Evolutionary conservation across 306 rosid species (phyloP), one percentile per base, ranked within the genome.

Genomic region (Cucurbita maxima): DNA sequence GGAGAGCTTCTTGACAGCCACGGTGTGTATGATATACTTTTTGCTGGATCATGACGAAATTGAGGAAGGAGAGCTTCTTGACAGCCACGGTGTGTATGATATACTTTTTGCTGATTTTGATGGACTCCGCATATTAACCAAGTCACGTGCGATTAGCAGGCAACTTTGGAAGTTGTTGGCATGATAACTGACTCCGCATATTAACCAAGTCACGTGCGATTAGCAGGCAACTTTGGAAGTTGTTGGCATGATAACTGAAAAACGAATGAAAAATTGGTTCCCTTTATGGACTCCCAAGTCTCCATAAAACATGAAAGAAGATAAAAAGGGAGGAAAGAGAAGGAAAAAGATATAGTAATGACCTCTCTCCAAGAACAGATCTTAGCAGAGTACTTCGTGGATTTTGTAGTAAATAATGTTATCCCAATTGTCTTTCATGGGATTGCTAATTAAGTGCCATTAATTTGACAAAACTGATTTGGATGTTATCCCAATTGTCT

Each of bases 41-140:
- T 53, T 53, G 9, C 50, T 72, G 72, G n/a, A n/a, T n/a, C n/a
- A n/a, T n/a, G n/a, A n/a, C 58, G 99, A 94, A 81, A 82, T 94
- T 41, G 99, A 94, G 82, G 99, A 94, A 78, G 99, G 99, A 71
- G 99, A 94, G 80, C 96, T 94, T 79, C 99, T 90, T 18, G 97
- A 89, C 76, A 91, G 92, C 84, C 97, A 91, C 69, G 99, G 99
- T 91, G 82, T 83, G 96, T 72, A 52, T 52, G 34, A 37, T 53
- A 36, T 51, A 53, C 50, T 53, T 51, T 6, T 53, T 53, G 9
- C 50, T 72, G 72, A 47, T 69, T 63, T n/a, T 16, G 45, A 38
- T 69, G 44, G 44, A 69, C 19, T 19, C 10, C 7, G 7, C 55
- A 43, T 20, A 36, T 45, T 45, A 43, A 45, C 38, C 44, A 67